A percentile compares a stretch with the other conserved stretches of the same genome.
Evolutionary conservation across 371 early-diverging fungal genomes (phyloP).

Genomic region (Apophysomyces variabilis): DNA sequence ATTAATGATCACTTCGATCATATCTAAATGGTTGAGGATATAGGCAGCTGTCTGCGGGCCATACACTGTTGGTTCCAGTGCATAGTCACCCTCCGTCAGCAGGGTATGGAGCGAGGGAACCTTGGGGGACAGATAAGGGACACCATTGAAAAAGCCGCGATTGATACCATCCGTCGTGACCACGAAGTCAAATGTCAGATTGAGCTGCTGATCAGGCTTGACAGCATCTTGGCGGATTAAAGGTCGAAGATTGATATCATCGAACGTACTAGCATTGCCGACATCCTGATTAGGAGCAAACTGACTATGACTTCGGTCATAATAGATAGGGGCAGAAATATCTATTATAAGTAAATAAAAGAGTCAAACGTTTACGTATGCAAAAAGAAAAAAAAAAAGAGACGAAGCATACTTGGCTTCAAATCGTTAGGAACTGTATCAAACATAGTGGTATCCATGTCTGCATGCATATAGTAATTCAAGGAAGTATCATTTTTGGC

Average conservation of each 20-base stretch:
- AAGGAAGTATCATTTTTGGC: conserved; percentile 64
- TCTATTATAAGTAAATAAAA: conserved; percentile 20
- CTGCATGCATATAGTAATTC: conserved; percentile 77
- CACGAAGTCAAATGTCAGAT: conserved; percentile 65
- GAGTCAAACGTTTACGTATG: background rate
- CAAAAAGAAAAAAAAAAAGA: background rate
- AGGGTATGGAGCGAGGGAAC: conserved; percentile 76
- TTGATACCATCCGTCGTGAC: conserved; percentile 76
- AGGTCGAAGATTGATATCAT: conserved; percentile 58
- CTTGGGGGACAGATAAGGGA: conserved; percentile 71
- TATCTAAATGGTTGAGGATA: conserved; percentile 56
- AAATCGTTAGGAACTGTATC: conserved; percentile 64
- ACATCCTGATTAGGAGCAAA: conserved; percentile 42
- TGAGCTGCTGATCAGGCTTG: conserved; percentile 51
- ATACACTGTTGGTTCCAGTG: conserved; percentile 61
- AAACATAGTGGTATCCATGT: conserved; percentile 81
- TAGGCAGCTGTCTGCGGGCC: conserved; percentile 63
- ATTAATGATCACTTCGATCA: conserved; percentile 61
- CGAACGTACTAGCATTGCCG: conserved; percentile 43
- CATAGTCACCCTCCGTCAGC: conserved; percentile 59
- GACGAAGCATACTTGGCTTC: conserved; percentile 39
- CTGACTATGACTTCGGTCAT: conserved; percentile 39
- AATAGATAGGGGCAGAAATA: conserved; percentile 59
- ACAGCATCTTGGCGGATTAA: conserved; percentile 40
- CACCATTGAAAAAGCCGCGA: conserved; percentile 82